Evolutionary conservation across 805 yeast genomes (phyloP), one percentile per base, ranked within the genome.

Genomic region (Yarrowia sp.): DNA sequence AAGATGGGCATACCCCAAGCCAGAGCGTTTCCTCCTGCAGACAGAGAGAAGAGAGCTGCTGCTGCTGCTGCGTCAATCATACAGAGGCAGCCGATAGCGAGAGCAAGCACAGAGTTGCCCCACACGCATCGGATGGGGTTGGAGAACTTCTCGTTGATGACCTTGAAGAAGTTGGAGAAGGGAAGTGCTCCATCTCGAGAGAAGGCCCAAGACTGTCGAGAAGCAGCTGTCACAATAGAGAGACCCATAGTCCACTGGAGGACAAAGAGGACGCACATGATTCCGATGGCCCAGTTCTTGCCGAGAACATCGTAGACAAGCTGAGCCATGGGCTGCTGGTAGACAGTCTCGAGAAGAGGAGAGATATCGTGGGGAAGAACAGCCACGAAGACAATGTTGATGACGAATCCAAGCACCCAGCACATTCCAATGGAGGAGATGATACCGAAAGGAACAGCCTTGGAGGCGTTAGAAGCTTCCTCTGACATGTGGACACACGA

Each of bases 121-220:
- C 82, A 75, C 46, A 88, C 84, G 1, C 93, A 92, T 72, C 87
- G 82, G 32, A 87, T 76, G 15, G 95, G 94, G 41, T 87, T 89
- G 26, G 83, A 80, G 49, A 84, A 78, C 69, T 76, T 82, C 65
- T 83, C 80, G 73, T 88, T 80, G 55, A 89, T 89, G 58, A 79
- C 83, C 72, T 87, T 86, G 70, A 89, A 82, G 74, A 80, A 80
- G 50, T 81, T 77, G 14, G 88, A 82, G 71, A 87, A 79, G 12
- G 93, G 93, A 68, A 89, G 81, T 16, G 92, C 92, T 73, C 88
- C 87, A 76, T 89, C 94, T 79, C 94, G 84, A 49, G 91, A 76
- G 88, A 59, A 87, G 0, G 92, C 91, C 86, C 89, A 89, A 56
- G 87, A 82, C 76, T 88, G 92, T 76, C 92, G 83, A 5, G 90